phyloP scores from a whole-genome alignment of 2,329 filamentous ascomycete species.

The Ascochyta clinopodiicola region DNA sequence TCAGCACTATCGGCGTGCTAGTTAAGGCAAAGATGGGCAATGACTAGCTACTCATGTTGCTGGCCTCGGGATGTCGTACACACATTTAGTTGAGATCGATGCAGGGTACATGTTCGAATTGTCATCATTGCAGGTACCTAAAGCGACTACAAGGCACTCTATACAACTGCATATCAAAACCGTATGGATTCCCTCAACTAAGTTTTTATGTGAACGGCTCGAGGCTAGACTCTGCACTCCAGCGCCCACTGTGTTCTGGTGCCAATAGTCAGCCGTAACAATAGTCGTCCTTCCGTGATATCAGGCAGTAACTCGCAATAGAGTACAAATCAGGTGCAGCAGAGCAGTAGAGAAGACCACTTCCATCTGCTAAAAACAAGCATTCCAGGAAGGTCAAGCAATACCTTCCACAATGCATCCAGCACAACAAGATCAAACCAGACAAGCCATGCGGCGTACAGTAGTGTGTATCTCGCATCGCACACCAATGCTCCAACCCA shows the following conservation, averaged over 20 bases:
- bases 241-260: neutral
- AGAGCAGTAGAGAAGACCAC: neutral
- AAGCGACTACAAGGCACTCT: neutral
- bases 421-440: neutral
- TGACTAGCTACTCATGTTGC: neutral
- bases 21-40: neutral
- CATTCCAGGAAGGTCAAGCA: neutral
- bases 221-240: neutral
- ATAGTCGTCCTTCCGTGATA: neutral
- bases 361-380: neutral
- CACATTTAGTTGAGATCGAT: neutral
- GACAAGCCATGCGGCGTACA: neutral
- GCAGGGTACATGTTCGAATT: conserved; percentile 8
- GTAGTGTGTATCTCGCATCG: neutral
- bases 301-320: neutral
- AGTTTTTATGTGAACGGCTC: neutral
- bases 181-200: neutral
- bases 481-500: too few species aligned
- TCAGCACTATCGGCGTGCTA: neutral
- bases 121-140: conserved; percentile 1
- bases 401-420: neutral
- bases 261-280: neutral
- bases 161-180: neutral
- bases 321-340: neutral
- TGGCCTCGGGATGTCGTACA: neutral